Base-by-base conservation (phyloP, 2,329 filamentous ascomycete genomes). In the Cladophialophora yegresii region DNA sequence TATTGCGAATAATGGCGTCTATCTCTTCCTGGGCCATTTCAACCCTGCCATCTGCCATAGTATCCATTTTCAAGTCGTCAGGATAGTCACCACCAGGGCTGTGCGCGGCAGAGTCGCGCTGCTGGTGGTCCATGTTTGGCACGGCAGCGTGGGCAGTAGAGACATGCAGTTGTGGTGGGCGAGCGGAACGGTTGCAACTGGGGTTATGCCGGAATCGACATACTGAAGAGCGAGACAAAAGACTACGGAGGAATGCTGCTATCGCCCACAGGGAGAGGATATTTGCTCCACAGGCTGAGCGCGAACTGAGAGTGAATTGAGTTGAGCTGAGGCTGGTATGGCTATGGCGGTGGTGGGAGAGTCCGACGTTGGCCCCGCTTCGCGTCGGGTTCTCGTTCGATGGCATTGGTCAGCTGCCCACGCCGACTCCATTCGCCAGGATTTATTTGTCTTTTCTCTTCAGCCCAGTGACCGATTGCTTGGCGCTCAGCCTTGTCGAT, bases 1-100 rank as follows among this genome's bases (percentile, higher is more conserved):
- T 80, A 51, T 78, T 79, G 55, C 79, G 76, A 62, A 81, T 80
- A 33, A 81, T 80, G 40, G 78, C 78, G 68, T 81, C 79, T 50
- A 81, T 76, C 68, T 81, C 77, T 55, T 77, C 74, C 69, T 80
- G 78, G 22, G 77, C 77, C 54, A 80, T 74, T 59, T 80, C 78
- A 9, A 71, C 54, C 58, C 64, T 62, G 13, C 63, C 65, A 47
- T 67, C 66, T 20, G 58, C 23, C 9, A 47, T 43, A 3, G 64
- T 28, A 9, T 70, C 65, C 33, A 62, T 43, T 22, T 51, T 57
- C 5, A 49, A 43, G 28, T 71, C 69, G 22, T 70, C 68, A 26
- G 57, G 45, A 40, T 67, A 67, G 54, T 70, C 69, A 13, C 30
- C 56, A 4, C 58, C 53, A 20, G 16, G 23, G 26, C 26, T 23